Evolutionary conservation across 306 rosid genomes (phyloP), one percentile per base, ranked within the genome.

Genomic region (Cicer judaicum): DNA sequence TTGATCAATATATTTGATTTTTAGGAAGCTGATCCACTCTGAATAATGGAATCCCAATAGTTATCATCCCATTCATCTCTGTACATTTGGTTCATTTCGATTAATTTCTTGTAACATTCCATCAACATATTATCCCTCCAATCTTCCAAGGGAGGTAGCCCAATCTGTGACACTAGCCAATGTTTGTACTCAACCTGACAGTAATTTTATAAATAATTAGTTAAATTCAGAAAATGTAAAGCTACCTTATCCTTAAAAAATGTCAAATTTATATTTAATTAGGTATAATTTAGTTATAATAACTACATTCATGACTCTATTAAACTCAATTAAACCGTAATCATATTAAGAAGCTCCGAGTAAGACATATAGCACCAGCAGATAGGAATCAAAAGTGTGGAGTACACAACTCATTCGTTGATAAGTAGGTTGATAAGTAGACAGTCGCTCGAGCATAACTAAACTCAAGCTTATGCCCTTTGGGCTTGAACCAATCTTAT

Each of bases 61-160:
- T 42, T 75, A 67, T 76, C 73, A 79, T 84, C 84, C 84, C 87
- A 84, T 64, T 79, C 62, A 68, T 84, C 87, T 72, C 73, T 84
- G 47, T 29, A 76, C 0, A 10, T 46, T 19, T 49, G 55, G 1
- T 71, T 57, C 77, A 66, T 46, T 14, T 36, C 65, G 0, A 0
- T 2, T 0, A 75, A 2, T 8, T 16, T 75, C 38, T 39, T 76
- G 8, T 59, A 5, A 78, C 76, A 4, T 38, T 48, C 76, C 3
- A 7, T 1, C 9, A 13, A 52, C 73, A 76, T 70, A 10, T 44
- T 7, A 15, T 84, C 82, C 66, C 43, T 76, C 87, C 84, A 84
- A 9, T 79, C 43, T 7, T 75, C 74, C 47, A 66, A 10, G 0
- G 82, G 79, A 70, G 82, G 79, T 61, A 80, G 2, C 19, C 82